Evolutionary conservation across 1,284 basidiomycete genomes (phyloP).

Genomic region (Ustilago esculenta): DNA sequence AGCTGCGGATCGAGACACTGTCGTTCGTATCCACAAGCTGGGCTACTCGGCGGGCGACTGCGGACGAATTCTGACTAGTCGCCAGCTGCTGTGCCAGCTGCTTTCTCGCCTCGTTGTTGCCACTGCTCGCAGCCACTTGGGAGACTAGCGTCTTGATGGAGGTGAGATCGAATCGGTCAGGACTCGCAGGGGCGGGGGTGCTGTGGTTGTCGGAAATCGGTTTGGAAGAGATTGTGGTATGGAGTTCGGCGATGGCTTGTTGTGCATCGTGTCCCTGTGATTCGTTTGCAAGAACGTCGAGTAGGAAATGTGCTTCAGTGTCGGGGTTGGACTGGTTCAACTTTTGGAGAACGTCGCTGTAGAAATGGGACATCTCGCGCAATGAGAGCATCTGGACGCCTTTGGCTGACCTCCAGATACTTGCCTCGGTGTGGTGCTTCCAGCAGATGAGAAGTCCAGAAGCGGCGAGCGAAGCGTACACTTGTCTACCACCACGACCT

Average conservation of each 20-base stretch:
- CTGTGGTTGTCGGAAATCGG: too few relatives aligned
- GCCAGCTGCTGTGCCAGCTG: constrained; percentile 6
- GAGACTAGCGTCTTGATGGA: constrained; percentile 5
- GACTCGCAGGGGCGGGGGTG: not conserved
- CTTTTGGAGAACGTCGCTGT: not conserved
- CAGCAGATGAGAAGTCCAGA: constrained; percentile 24
- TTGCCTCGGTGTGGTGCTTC: constrained; percentile 12
- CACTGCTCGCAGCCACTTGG: constrained; percentile 1
- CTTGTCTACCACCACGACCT: not conserved
- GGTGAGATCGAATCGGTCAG: constrained; percentile 15
- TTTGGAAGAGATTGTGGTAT: too few relatives aligned
- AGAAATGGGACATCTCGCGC: constrained; percentile 1
- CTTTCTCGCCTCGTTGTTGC: not conserved
- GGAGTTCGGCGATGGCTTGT: constrained; percentile 8
- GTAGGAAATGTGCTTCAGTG: not conserved
- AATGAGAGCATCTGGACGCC: not conserved
- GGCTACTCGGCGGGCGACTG: not conserved
- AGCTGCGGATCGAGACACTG: constrained; percentile 4
- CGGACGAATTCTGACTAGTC: not conserved
- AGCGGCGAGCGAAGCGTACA: constrained; percentile 7
- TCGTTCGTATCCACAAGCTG: constrained; percentile 40
- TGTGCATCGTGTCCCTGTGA: constrained; percentile 14
- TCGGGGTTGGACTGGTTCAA: constrained; percentile 2
- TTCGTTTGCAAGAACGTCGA: not conserved
- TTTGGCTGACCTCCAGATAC: constrained; percentile 9